Conservation (phyloP, 306 rosid species). For the Albizia julibrissin region DNA sequence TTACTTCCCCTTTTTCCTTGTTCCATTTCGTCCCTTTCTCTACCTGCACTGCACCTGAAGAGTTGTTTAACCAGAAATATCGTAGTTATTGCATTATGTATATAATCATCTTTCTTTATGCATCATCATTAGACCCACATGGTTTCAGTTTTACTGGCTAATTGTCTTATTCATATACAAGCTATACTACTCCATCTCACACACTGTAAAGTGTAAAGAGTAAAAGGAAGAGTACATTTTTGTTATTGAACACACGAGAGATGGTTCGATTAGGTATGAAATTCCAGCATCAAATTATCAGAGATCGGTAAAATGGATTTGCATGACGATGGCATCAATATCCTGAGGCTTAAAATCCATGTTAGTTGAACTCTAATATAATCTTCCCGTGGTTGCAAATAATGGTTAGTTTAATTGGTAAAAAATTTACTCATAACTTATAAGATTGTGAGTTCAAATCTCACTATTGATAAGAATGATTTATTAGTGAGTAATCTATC, state of each 20-base stretch:
- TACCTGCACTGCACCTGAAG: neutral
- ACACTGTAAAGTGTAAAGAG: neutral
- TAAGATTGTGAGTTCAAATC: too few species aligned
- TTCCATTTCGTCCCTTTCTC: neutral
- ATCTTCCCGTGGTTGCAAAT: too few species aligned
- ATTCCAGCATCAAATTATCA: neutral
- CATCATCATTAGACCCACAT: neutral
- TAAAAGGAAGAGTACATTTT: neutral
- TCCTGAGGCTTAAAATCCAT: slow-evolving; percentile 8
- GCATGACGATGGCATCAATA: neutral
- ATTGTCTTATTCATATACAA: neutral
- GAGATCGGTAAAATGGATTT: neutral
- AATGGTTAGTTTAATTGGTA: too few species aligned
- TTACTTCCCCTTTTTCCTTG: neutral
- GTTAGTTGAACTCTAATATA: slow-evolving; percentile 5
- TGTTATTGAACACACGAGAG: neutral
- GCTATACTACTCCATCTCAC: neutral
- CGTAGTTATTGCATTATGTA: slow-evolving; percentile 7
- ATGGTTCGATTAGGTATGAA: neutral
- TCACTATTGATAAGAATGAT: rapidly evolving
- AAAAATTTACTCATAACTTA: too few species aligned
- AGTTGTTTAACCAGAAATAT: slow-evolving; percentile 30
- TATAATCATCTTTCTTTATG: slow-evolving; percentile 5
- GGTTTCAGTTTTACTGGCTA: neutral
- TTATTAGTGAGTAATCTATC: too few species aligned